These are phyloP conservation scores for Penicillium bialowiezense DNA, from an alignment of 495 filamentous ascomycete species.

Conservation along the genomic window DNA sequence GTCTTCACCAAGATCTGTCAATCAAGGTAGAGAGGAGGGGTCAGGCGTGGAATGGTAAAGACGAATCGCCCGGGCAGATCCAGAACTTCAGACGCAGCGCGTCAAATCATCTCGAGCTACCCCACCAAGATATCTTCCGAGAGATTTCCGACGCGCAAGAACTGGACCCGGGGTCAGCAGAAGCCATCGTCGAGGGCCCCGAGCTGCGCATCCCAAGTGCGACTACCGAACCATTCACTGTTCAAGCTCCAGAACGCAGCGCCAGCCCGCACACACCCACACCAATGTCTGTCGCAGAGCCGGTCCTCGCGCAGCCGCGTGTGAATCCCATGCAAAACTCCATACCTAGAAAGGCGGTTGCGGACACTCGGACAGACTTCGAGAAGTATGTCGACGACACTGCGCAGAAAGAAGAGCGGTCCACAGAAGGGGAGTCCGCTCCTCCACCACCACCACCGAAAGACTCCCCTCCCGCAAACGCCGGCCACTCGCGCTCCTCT, in stretches of 20 bases:
- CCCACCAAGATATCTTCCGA: slow-evolving; percentile 15
- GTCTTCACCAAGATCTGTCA: slow-evolving; percentile 56
- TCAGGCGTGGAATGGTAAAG: slow-evolving; percentile 57
- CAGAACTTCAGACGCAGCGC: slow-evolving; percentile 12
- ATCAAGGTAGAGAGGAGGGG: slow-evolving; percentile 57
- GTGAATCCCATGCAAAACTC: slow-evolving; percentile 11
- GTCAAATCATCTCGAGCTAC: slow-evolving; percentile 22
- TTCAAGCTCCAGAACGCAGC: slow-evolving; percentile 7
- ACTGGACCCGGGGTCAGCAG: slow-evolving; percentile 13
- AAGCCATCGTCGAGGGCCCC: slow-evolving; percentile 20
- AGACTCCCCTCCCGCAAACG: slow-evolving; percentile 26
- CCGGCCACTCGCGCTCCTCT: slow-evolving; percentile 33
- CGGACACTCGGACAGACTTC: slow-evolving; percentile 37
- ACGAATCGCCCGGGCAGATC: slow-evolving; percentile 13
- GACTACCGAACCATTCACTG: not conserved
- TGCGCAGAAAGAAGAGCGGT: slow-evolving; percentile 33
- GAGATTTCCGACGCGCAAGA: slow-evolving; percentile 15
- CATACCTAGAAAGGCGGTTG: slow-evolving; percentile 5
- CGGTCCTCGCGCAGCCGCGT: slow-evolving; percentile 23
- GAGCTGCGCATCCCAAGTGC: too few relatives aligned
- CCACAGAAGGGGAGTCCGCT: slow-evolving; percentile 17
- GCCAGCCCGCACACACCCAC: slow-evolving; percentile 18
- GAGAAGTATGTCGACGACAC: slow-evolving; percentile 47
- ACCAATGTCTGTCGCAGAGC: slow-evolving; percentile 31
- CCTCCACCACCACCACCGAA: slow-evolving; percentile 43